A percentile compares a stretch with the other conserved stretches of the same genome.
phyloP scores from a whole-genome alignment of 352 stramenopile species.

The Phytophthora aleatoria region DNA sequence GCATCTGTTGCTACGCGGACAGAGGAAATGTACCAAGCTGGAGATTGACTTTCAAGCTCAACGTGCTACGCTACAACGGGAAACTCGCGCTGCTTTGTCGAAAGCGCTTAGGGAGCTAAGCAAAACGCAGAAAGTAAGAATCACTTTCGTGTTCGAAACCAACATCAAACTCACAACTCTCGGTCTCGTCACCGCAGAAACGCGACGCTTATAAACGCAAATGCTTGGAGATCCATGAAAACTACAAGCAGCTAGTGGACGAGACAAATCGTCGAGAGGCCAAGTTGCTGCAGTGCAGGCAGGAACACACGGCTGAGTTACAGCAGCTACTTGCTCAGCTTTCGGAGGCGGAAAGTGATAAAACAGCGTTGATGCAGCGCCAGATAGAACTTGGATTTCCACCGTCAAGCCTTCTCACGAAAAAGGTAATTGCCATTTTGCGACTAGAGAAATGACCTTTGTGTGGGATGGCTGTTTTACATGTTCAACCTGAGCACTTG shows the following conservation, averaged over 20 bases:
- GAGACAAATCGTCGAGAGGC: slow-evolving; percentile 51
- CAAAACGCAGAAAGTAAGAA: slow-evolving; percentile 67
- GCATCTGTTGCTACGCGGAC: background rate
- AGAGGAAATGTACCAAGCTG: slow-evolving; percentile 53
- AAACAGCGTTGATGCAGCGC: slow-evolving; percentile 64
- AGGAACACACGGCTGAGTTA: slow-evolving; percentile 61
- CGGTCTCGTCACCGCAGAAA: slow-evolving; percentile 42
- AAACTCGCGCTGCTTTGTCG: slow-evolving; percentile 54
- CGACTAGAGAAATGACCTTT: background rate
- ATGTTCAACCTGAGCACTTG: background rate
- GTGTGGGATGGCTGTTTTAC: background rate
- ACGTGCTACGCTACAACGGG: slow-evolving; percentile 48
- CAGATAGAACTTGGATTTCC: slow-evolving; percentile 49
- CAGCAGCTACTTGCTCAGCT: slow-evolving; percentile 72
- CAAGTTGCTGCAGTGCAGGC: slow-evolving; percentile 57
- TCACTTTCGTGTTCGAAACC: background rate
- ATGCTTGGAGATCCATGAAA: slow-evolving; percentile 79
- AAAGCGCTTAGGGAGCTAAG: slow-evolving; percentile 67
- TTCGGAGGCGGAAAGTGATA: slow-evolving; percentile 67
- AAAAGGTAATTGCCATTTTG: slow-evolving; percentile 22
- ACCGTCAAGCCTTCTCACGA: slow-evolving; percentile 14
- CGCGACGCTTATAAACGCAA: slow-evolving; percentile 84
- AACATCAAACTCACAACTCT: background rate
- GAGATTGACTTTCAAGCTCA: slow-evolving; percentile 48
- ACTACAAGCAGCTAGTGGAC: slow-evolving; percentile 58